phyloP scores from a whole-genome alignment of 163 green algal species.

The Scenedesmus sp. region DNA sequence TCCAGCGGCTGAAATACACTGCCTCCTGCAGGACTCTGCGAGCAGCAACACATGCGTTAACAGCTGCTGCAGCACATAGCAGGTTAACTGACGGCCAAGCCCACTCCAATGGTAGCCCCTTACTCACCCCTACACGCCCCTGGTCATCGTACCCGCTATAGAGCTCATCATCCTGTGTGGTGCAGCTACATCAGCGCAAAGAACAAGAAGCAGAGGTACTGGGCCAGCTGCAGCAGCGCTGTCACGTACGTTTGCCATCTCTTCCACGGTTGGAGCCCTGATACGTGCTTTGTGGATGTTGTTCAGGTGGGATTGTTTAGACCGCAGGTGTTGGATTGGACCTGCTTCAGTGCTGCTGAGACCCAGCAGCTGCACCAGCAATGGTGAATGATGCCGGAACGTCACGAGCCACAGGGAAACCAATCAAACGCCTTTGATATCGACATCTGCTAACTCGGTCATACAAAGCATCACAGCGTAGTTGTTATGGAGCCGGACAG shows the following conservation, averaged over 20 bases:
- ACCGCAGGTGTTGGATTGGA: not conserved
- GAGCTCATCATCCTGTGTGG: constrained; percentile 72
- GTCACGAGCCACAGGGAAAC: not conserved
- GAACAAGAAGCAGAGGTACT: not conserved
- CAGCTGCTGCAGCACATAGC: not conserved
- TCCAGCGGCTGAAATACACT: constrained; percentile 32
- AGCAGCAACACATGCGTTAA: not conserved
- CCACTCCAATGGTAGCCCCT: too few relatives aligned
- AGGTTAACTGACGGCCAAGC: not conserved
- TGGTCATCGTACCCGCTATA: constrained; percentile 77
- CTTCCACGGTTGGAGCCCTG: not conserved
- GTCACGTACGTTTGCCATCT: not conserved
- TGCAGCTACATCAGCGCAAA: not conserved
- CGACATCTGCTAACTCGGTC: too few relatives aligned
- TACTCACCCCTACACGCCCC: constrained; percentile 16
- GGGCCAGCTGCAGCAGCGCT: not conserved
- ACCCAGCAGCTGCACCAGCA: not conserved
- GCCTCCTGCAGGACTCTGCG: constrained; percentile 16
- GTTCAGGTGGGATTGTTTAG: not conserved
- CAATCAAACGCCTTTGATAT: too few relatives aligned
- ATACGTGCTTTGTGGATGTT: not conserved
- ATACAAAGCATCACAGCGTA: too few relatives aligned
- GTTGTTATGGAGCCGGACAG: not conserved
- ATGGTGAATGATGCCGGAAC: not conserved
- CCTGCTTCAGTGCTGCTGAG: not conserved